Conservation (phyloP, 179 eudicot genomes). For the Pouteria campechiana region DNA sequence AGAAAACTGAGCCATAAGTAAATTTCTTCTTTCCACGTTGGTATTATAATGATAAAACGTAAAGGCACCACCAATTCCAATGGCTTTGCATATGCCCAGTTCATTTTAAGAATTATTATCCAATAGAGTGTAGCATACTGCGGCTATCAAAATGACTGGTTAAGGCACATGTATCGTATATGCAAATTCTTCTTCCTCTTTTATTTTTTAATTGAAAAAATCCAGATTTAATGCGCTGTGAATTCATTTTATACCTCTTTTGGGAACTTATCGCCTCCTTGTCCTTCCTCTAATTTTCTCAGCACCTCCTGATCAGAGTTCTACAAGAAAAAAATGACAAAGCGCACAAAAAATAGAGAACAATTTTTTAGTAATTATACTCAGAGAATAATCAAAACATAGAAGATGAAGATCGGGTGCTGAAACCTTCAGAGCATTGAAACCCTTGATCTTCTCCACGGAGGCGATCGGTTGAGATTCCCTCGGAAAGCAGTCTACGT, state of each 20-base stretch:
- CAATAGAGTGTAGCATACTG: too few relatives aligned
- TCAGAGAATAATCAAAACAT: neutral
- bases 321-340: slow-evolving; percentile 19
- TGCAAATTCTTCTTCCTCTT: too few relatives aligned
- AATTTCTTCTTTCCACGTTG: too few relatives aligned
- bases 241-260: slow-evolving; percentile 9
- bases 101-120: too few relatives aligned
- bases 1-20: too few relatives aligned
- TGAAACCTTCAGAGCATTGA: slow-evolving; percentile 54
- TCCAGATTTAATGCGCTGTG: neutral
- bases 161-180: too few relatives aligned
- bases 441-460: slow-evolving; percentile 34
- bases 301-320: slow-evolving; percentile 44
- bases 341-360: neutral
- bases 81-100: too few relatives aligned
- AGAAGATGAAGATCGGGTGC: neutral
- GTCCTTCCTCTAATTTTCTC: slow-evolving; percentile 20
- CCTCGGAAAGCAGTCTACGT: slow-evolving; percentile 35
- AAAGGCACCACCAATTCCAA: too few relatives aligned
- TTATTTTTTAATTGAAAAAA: too few relatives aligned
- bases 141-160: too few relatives aligned
- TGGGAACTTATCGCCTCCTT: slow-evolving; percentile 10
- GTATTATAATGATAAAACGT: too few relatives aligned
- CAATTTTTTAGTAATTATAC: neutral
- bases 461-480: slow-evolving; percentile 22